Conservation (phyloP, 345 rosid genomes). For the Geranium brycei region DNA sequence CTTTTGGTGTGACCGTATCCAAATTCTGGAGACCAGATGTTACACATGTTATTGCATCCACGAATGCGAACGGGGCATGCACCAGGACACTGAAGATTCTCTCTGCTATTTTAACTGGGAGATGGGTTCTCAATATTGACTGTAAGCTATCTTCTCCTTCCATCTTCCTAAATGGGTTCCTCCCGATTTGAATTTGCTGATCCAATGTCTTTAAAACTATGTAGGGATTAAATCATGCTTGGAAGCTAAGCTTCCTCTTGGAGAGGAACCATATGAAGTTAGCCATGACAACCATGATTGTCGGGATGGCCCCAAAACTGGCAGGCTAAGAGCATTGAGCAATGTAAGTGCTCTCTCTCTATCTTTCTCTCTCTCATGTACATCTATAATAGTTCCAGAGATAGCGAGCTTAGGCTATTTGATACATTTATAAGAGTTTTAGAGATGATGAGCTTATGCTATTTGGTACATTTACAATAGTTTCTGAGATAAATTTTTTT, state of each 20-base stretch:
- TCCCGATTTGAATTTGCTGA: background rate
- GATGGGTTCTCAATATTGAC: conserved; percentile 60
- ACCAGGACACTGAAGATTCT: conserved; percentile 74
- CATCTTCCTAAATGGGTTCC: background rate
- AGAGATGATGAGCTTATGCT: too few species aligned
- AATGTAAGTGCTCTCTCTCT: conserved; percentile 26
- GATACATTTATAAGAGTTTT: too few species aligned
- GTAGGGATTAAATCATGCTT: conserved; percentile 80
- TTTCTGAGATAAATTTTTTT: too few species aligned
- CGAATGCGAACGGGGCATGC: conserved; percentile 58
- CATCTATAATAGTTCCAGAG: too few species aligned
- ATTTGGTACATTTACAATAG: too few species aligned
- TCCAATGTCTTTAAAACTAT: background rate
- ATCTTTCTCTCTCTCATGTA: background rate
- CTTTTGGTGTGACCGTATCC: conserved; percentile 41
- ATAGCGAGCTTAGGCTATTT: too few species aligned
- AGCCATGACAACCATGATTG: conserved; percentile 61
- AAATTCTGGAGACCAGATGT: conserved; percentile 67
- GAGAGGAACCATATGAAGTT: conserved; percentile 58
- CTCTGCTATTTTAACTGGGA: conserved; percentile 68
- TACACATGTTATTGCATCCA: conserved; percentile 78
- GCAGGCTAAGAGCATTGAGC: conserved; percentile 46
- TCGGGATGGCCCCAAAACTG: conserved; percentile 52
- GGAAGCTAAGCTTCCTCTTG: conserved; percentile 27
- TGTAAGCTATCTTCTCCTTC: conserved; percentile 37